A percentile compares a stretch with the other conserved stretches of the same genome.
Conservation (phyloP, 371 early-diverging fungal species). For the Lichtheimia ramosa region DNA sequence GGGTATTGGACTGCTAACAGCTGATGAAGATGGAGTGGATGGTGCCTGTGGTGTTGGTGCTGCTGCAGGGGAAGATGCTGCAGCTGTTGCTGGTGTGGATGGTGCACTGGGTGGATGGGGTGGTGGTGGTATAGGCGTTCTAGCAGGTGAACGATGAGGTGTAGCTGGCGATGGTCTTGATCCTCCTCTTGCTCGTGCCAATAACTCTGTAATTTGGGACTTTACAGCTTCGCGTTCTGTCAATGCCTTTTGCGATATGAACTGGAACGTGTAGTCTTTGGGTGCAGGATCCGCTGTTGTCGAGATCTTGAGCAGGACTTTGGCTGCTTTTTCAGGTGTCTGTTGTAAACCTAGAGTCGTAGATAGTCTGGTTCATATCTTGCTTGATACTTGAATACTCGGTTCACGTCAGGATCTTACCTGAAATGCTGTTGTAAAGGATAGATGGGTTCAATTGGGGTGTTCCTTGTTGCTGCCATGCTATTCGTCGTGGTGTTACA, state of each 20-base stretch:
- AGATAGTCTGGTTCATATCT: too few species aligned
- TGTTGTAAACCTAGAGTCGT: constrained; percentile 27
- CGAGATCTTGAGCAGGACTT: constrained; percentile 40
- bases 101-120: constrained; percentile 1
- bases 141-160: constrained; percentile 2
- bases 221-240: constrained; percentile 61
- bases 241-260: constrained; percentile 51
- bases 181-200: constrained; percentile 40
- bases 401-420: constrained; percentile 15
- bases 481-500: constrained; percentile 55
- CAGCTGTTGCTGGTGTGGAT: constrained; percentile 5
- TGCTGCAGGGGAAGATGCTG: constrained; percentile 19
- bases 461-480: constrained; percentile 58
- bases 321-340: constrained; percentile 43
- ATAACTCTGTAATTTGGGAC: constrained; percentile 48
- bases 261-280: constrained; percentile 52
- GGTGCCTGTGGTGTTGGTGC: constrained; percentile 6
- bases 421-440: constrained; percentile 35
- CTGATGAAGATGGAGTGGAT: constrained; percentile 22
- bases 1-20: constrained; percentile 13
- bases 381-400: too few species aligned
- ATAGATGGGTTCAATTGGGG: constrained; percentile 47
- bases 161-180: constrained; percentile 1
- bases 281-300: constrained; percentile 20
- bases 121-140: neutral